phyloP scores from a whole-genome alignment of 306 rosid genomes.

The Ormosia emarginata region DNA sequence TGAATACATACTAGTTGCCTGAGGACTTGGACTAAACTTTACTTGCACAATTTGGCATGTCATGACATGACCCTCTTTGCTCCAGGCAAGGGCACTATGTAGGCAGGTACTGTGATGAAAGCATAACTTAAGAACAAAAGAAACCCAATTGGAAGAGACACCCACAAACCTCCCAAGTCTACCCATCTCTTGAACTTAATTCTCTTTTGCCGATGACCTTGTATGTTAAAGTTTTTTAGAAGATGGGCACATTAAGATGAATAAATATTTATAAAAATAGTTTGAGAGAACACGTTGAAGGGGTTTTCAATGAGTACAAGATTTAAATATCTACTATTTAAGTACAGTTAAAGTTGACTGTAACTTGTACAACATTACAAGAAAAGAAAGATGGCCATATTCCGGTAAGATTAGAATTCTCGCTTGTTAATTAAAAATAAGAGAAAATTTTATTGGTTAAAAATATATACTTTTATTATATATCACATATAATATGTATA shows the following conservation, averaged over 20 bases:
- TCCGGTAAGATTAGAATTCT: no score
- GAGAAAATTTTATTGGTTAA: no score
- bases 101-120: conserved; percentile 29
- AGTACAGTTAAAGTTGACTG: no score
- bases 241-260: not conserved
- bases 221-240: not conserved
- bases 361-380: no score
- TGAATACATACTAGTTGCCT: no score
- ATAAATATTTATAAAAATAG: not conserved
- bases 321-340: no score
- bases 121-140: conserved; percentile 26
- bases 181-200: conserved; percentile 9
- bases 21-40: not conserved
- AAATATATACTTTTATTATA: no score
- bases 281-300: not conserved
- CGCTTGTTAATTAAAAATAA: no score
- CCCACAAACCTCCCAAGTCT: conserved; percentile 2
- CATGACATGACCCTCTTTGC: conserved; percentile 67
- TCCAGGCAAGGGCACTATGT: conserved; percentile 72
- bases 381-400: no score
- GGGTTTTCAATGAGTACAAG: no score
- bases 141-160: conserved; percentile 22
- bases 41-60: conserved; percentile 59
- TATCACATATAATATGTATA: no score
- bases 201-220: not conserved